Base-by-base conservation (phyloP, 345 rosid species). In the Salix koriyanagi region DNA sequence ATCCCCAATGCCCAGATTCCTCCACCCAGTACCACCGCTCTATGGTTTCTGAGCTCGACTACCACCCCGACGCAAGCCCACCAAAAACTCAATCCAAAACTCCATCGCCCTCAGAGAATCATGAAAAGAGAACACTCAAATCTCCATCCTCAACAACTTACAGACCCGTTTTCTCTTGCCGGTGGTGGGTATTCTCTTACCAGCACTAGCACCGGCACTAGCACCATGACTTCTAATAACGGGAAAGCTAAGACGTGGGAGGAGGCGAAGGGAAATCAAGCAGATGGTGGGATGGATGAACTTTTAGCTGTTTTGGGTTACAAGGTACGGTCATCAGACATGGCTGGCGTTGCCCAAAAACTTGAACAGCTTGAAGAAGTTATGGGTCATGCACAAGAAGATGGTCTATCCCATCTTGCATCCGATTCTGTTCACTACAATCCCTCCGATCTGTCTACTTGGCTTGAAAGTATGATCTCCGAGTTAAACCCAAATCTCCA, bases 261-360 rank as follows among this genome's bases (percentile, higher is more conserved):
- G 50, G 89, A 84, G 4, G 91, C 76, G 28, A 79, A 67, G 52
- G 39, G 21, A 32, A 70, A 62, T 4, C 71, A 67, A 10, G 76
- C 79, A 15, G 91, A 80, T 65, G 88, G 84, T 1, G 84, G 87
- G 23, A 80, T 89, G 92, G 98, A 93, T n/a, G 98, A 91, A 84
- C 87, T 90, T 5, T 77, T 93, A 26, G 94, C 91, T 7, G 88
- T 84, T 23, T 46, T 91, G 65, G 98, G 98, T 3, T 93, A 93
- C 88, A 89, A 89, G 30, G 98, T 93, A 0, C 80, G 82, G 77
- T 79, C 93, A 12, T 87, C 97, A 7, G 98, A 93, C 80, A 91
- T 93, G 98, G 95, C 87, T 0, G 97, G 90, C n/a, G 97, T 93
- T 11, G 98, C 97, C 15, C 86, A 84, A 25, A 93, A 93, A 83